Evolutionary conservation across 257 asterid species (phyloP).

Genomic region (Eustoma russellianum): DNA sequence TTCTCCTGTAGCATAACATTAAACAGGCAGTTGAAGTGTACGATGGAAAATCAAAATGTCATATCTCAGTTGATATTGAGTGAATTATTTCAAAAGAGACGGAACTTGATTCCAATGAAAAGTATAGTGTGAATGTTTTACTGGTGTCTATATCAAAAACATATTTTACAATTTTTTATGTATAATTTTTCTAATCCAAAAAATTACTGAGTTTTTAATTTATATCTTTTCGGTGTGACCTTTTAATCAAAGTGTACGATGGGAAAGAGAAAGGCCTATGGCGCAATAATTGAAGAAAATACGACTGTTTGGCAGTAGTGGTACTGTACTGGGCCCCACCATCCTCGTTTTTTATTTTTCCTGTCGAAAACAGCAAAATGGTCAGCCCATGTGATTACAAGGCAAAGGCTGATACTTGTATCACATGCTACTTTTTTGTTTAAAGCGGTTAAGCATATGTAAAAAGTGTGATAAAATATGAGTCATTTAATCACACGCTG

Average conservation of each 20-base stretch:
- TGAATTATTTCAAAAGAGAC: too few species aligned
- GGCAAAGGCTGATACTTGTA: not conserved
- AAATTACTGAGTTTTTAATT: too few species aligned
- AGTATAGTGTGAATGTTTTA: too few species aligned
- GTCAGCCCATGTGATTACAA: conserved; percentile 25
- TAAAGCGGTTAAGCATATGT: too few species aligned
- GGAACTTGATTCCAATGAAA: too few species aligned
- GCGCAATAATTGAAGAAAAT: conserved; percentile 11
- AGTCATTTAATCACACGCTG: too few species aligned
- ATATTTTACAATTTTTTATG: not conserved
- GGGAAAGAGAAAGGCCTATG: not conserved
- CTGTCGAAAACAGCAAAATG: not conserved
- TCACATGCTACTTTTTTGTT: too few species aligned
- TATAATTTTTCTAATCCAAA: not conserved
- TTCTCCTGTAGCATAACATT: too few species aligned
- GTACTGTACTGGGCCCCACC: conserved; percentile 9
- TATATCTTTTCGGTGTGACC: not conserved
- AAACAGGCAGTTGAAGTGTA: too few species aligned
- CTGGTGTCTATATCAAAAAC: not conserved
- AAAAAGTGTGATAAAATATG: too few species aligned
- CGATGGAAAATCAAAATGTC: conserved; percentile 1
- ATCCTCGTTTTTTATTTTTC: conserved; percentile 11
- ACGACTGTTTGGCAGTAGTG: not conserved
- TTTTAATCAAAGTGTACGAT: not conserved
- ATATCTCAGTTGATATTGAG: too few species aligned